Percentiles rank a stretch among this genome's conserved stretches.
phyloP scores from a whole-genome alignment of 805 yeast genomes.

The Saccharomycopsis vini region DNA sequence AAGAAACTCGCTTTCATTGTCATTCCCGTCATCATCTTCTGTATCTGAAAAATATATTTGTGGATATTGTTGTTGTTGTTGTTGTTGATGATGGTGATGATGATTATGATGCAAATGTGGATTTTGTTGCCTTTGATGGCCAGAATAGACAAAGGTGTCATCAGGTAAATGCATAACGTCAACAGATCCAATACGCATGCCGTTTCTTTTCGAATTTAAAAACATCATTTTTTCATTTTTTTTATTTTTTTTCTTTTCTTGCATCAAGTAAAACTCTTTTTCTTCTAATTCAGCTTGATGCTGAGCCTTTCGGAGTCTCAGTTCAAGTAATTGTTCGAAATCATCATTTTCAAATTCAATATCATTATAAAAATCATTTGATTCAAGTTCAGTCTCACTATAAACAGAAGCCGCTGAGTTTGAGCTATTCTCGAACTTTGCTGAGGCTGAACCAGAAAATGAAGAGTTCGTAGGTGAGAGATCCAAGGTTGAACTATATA shows the following conservation, averaged over 20 bases:
- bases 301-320: conserved; percentile 12
- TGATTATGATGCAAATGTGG: too few relatives aligned
- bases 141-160: conserved; percentile 11
- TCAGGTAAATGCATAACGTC: conserved; percentile 17
- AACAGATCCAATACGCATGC: neutral
- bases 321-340: conserved; percentile 15
- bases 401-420: conserved; percentile 13
- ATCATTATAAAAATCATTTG: conserved; percentile 16
- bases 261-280: conserved; percentile 13
- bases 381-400: conserved; percentile 18
- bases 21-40: conserved; percentile 1
- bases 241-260: conserved; percentile 5
- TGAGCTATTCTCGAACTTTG: conserved; percentile 1
- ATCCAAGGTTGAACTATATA: conserved; percentile 11
- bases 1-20: conserved; percentile 6
- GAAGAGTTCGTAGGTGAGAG: conserved; percentile 10
- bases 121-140: too few relatives aligned
- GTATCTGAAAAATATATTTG: neutral
- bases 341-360: conserved; percentile 16
- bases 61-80: too few relatives aligned
- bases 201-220: neutral
- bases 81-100: too few relatives aligned
- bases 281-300: conserved; percentile 18
- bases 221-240: neutral
- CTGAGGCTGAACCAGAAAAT: conserved; percentile 7